A percentile compares a stretch with the other conserved stretches of the same genome.
Evolutionary conservation across 257 asterid species (phyloP).

Genomic region (Forsythia viridissima): DNA sequence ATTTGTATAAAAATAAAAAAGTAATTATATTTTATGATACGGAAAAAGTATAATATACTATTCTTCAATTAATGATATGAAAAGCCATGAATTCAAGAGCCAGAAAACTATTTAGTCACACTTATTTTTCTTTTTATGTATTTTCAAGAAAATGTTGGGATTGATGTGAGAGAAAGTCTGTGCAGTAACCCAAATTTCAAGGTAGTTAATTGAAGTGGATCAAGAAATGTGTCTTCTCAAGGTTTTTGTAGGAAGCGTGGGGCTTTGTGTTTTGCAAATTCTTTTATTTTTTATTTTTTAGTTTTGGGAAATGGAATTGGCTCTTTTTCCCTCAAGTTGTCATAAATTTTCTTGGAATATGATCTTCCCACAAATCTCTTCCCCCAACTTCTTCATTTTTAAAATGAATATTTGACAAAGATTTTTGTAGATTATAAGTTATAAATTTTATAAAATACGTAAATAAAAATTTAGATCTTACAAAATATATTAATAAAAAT

Average conservation of each 20-base stretch:
- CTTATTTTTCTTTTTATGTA: neutral
- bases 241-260: constrained; percentile 51
- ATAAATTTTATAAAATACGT: too few species aligned
- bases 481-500: too few species aligned
- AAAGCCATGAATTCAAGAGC: too few species aligned
- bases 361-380: neutral
- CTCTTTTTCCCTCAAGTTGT: constrained; percentile 30
- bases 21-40: too few species aligned
- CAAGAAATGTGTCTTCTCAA: constrained; percentile 55
- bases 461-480: too few species aligned
- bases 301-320: constrained; percentile 52
- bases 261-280: constrained; percentile 40
- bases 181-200: constrained; percentile 38
- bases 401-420: too few species aligned
- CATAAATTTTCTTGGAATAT: constrained; percentile 1
- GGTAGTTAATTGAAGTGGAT: constrained; percentile 33
- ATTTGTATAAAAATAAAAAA: too few species aligned
- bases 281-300: neutral
- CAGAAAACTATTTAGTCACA: neutral
- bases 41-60: too few species aligned
- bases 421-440: too few species aligned
- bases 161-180: constrained; percentile 36
- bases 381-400: neutral
- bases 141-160: constrained; percentile 38
- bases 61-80: too few species aligned